Evolutionary conservation across 2,329 filamentous ascomycete genomes (phyloP), one percentile per base, ranked within the genome.

Genomic region (Colletotrichum sp.): DNA sequence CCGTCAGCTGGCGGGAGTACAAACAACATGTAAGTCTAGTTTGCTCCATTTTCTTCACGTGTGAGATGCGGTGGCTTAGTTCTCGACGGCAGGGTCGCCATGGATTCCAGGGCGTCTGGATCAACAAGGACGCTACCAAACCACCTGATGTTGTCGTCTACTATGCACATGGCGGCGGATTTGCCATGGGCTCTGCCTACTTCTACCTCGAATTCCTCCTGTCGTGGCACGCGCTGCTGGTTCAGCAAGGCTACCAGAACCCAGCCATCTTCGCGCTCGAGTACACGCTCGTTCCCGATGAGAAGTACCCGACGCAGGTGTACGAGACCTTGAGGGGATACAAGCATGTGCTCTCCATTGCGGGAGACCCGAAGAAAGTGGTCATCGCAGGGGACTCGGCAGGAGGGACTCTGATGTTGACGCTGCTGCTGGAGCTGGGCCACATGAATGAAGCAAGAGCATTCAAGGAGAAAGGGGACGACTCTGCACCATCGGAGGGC

Each of bases 181-280:
- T 98, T 82, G 91, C 92, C 8, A 95, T 98, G 93, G 95, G 95
- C 4, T 95, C 94, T 14, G 88, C 90, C 21, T 94, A 94, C 85
- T 98, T 98, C 83, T 98, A 98, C 83, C 90, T 96, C 43, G 95
- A 98, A 80, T 97, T 96, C 79, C 88, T 98, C 4, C 86, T 96
- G 70, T 90, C 92, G 10, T 95, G 93, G 93, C 86, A 95, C 14
- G 87, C 89, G 59, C 85, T 95, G 21, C 87, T 98, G 52, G 88
- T 91, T 71, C 85, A 90, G 68, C 86, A 88, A 21, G 94, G 93
- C 2, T 96, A 94, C 82, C 83, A 86, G 12, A 97, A 96, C 80
- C 95, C 95, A 1, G 93, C 94, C 26, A 90, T 97, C 5, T 95
- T 97, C 81, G 92, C 93, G 1, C 87, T 97, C 7, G 95, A 97